Percentiles rank a stretch among this genome's conserved stretches.
Evolutionary conservation across 1,139 yeast species (phyloP).

Genomic region (Meyerozyma athensensis): DNA sequence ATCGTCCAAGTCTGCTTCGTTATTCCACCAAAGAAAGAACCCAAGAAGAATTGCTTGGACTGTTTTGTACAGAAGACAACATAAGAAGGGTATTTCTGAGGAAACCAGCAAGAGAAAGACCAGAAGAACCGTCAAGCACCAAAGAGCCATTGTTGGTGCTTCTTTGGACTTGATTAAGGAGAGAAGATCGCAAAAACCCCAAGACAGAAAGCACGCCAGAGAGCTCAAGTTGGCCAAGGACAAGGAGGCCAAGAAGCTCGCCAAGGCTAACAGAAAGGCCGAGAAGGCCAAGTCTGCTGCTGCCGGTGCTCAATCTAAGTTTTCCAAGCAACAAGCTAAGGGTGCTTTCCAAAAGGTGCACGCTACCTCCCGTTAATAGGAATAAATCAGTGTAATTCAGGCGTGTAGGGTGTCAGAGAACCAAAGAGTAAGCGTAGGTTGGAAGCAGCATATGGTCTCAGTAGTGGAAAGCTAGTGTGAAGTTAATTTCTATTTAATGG

Average conservation of each 20-base stretch:
- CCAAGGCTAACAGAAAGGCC: conserved; percentile 92
- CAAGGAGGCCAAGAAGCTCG: conserved; percentile 94
- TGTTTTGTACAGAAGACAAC: conserved; percentile 98
- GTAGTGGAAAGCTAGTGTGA: too few species aligned
- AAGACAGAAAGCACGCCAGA: conserved; percentile 97
- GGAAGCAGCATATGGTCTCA: too few species aligned
- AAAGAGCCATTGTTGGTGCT: conserved; percentile 99
- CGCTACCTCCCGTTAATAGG: conserved; percentile 86
- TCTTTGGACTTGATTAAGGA: conserved; percentile 96
- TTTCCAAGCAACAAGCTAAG: conserved; percentile 83
- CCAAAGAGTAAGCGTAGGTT: too few species aligned
- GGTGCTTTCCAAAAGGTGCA: conserved; percentile 96
- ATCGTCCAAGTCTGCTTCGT: conserved; percentile 95
- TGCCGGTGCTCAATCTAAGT: conserved; percentile 55
- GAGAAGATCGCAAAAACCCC: conserved; percentile 95
- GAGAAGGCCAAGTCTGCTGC: conserved; percentile 85
- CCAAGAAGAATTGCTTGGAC: conserved; percentile 99
- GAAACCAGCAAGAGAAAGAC: conserved; percentile 96
- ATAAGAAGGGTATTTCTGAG: conserved; percentile 99
- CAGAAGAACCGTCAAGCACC: conserved; percentile 96
- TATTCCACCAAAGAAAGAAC: conserved; percentile 99
- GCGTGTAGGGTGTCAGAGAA: not conserved
- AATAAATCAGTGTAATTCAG: not conserved
- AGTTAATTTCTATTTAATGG: too few species aligned
- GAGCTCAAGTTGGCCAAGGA: conserved; percentile 85